phyloP scores from a whole-genome alignment of 2,329 filamentous ascomycete genomes.

The Phialemoniopsis sp. region DNA sequence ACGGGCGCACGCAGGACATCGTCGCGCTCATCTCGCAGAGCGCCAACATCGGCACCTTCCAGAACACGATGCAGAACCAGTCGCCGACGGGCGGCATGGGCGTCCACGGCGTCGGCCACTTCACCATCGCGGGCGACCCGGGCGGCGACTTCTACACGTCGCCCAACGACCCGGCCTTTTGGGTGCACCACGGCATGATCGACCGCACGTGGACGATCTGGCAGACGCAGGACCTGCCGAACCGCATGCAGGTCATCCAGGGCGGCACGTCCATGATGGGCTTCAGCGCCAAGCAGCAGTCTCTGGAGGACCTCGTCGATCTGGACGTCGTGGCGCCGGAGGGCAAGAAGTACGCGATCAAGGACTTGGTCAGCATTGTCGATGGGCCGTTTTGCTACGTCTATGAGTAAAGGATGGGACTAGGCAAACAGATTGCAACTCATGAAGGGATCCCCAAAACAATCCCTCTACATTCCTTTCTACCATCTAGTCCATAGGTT shows the following conservation, averaged over 20 bases:
- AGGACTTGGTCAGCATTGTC: slow-evolving; percentile 18
- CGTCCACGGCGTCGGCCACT: slow-evolving; percentile 22
- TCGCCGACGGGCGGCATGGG: slow-evolving; percentile 18
- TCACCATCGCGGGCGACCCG: slow-evolving; percentile 32
- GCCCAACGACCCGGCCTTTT: slow-evolving; percentile 26
- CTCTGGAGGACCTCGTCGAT: slow-evolving; percentile 18
- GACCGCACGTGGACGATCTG: slow-evolving; percentile 22
- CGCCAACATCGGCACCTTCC: slow-evolving; percentile 33
- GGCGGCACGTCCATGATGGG: slow-evolving; percentile 22
- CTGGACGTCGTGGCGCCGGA: slow-evolving; percentile 10
- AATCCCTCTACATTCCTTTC: too few species aligned
- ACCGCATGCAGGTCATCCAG: slow-evolving; percentile 16
- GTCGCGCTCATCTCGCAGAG: slow-evolving; percentile 29
- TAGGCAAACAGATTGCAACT: neutral
- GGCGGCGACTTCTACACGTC: slow-evolving; percentile 32
- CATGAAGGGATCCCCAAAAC: too few species aligned
- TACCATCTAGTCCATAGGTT: too few species aligned
- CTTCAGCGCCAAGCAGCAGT: slow-evolving; percentile 12
- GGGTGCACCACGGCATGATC: slow-evolving; percentile 21
- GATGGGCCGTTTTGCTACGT: slow-evolving; percentile 21
- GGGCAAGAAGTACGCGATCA: slow-evolving; percentile 13
- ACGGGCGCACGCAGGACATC: slow-evolving; percentile 19
- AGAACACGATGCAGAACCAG: slow-evolving; percentile 37
- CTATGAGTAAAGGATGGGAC: slow-evolving; percentile 13
- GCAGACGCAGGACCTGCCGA: slow-evolving; percentile 21